Evolutionary conservation across 2,329 filamentous ascomycete genomes (phyloP).

Genomic region (Trichothecium roseum): DNA sequence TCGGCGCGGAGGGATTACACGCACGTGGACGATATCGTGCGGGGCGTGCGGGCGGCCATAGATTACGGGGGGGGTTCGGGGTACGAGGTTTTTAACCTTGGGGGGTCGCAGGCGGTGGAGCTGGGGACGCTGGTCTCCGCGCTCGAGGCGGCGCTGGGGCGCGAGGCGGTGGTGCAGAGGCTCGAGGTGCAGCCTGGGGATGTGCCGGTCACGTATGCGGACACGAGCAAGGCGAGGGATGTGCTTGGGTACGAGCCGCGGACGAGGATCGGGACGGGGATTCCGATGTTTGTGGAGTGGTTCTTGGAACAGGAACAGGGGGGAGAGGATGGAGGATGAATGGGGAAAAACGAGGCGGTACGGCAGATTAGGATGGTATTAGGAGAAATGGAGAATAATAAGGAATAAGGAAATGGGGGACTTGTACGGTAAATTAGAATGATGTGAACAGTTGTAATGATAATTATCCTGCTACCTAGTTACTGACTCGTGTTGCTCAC

Average conservation of each 20-base stretch:
- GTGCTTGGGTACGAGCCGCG: conserved; percentile 10
- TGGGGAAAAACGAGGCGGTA: too few relatives aligned
- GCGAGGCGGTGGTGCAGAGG: conserved; percentile 9
- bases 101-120: conserved; percentile 12
- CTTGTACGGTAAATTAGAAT: too few relatives aligned
- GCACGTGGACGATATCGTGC: conserved; percentile 13
- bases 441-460: too few relatives aligned
- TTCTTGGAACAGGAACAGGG: conserved; percentile 9
- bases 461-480: too few relatives aligned
- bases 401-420: too few relatives aligned
- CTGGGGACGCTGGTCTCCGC: conserved; percentile 10
- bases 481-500: too few relatives aligned
- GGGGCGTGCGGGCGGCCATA: conserved; percentile 11
- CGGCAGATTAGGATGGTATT: too few relatives aligned
- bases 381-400: too few relatives aligned
- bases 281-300: conserved; percentile 11
- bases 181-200: conserved; percentile 11
- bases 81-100: conserved; percentile 14
- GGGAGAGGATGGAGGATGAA: too few relatives aligned
- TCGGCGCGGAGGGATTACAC: conserved; percentile 14
- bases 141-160: conserved; percentile 10
- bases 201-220: conserved; percentile 11
- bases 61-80: conserved; percentile 7
- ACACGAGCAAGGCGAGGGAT: conserved; percentile 10
- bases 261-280: conserved; percentile 10